Base-by-base conservation (phyloP, 495 filamentous ascomycete genomes). In the Lophiostoma macrostomum region DNA sequence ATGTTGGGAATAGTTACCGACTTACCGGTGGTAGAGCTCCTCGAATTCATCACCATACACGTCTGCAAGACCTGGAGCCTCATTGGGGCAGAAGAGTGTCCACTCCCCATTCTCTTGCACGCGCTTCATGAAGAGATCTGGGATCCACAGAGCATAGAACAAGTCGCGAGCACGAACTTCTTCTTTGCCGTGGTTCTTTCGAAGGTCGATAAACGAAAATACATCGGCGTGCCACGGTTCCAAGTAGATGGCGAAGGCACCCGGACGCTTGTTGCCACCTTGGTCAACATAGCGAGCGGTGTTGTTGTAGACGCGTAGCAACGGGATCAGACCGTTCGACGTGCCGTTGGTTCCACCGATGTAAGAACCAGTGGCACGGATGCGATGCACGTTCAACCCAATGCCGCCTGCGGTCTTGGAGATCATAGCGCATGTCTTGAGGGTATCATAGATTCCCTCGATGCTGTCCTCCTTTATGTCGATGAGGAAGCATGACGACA, bases 391-490 rank as follows among this genome's bases (percentile, higher is more conserved):
- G 65, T 96, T 96, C 36, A 98, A 74, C 53, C 93, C 93, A 66
- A 98, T 96, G 67, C 93, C 93, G 68, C 93, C 93, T 53, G 93
- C 93, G 72, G 86, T 96, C 83, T 98, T 98, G 56, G 93, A 97
- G 67, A 98, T 98, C 88, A 97, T 89, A 37, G 93, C 93, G 75
- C 93, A 98, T 8, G 90, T 96, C 83, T 98, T 98, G 60, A 98
- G 75, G 16, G 94, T 98, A 61, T 98, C 93, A 66, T 98, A 98
- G 69, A 98, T 98, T 64, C 93, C 93, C 59, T 98, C 93, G 68
- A 98, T 98, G 69, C 91, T 96, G 73, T 98, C 93, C 23, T 93
- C 89, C 75, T 95, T 96, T 83, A 98, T 96, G 69, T 95, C 90
- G 58, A 98, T 85, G 31, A 98, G 77, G 82, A 98, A 98, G 77